Evolutionary conservation across 1,284 basidiomycete genomes (phyloP).

Genomic region (Mycena citricolor): DNA sequence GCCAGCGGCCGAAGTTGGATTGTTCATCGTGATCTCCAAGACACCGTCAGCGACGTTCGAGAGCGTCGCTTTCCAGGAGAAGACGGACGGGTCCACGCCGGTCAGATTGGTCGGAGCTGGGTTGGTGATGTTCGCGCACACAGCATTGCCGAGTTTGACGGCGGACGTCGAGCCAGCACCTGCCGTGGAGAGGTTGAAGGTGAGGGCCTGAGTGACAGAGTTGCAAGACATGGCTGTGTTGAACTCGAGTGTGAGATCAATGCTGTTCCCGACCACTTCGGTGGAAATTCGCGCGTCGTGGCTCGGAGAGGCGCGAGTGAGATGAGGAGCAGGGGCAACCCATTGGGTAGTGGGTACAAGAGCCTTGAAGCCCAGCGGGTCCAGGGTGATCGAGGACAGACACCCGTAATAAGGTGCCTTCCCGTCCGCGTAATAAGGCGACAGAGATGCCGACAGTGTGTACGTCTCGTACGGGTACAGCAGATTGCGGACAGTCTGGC

Average conservation of each 20-base stretch:
- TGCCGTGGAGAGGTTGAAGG: slow-evolving; percentile 69
- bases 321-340: slow-evolving; percentile 65
- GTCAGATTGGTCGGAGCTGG: slow-evolving; percentile 47
- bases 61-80: slow-evolving; percentile 74
- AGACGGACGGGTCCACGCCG: slow-evolving; percentile 59
- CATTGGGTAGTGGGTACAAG: slow-evolving; percentile 71
- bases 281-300: slow-evolving; percentile 76
- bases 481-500: slow-evolving; percentile 67
- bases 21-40: slow-evolving; percentile 67
- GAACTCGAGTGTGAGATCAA: slow-evolving; percentile 77
- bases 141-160: slow-evolving; percentile 47
- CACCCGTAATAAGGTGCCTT: slow-evolving; percentile 73
- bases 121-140: slow-evolving; percentile 48
- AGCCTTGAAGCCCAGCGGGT: slow-evolving; percentile 78
- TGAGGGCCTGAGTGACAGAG: slow-evolving; percentile 59
- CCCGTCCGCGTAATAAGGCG: slow-evolving; percentile 57
- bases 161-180: slow-evolving; percentile 59
- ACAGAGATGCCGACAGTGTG: slow-evolving; percentile 60
- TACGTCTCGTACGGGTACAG: slow-evolving; percentile 83
- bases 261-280: slow-evolving; percentile 54
- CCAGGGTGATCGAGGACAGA: slow-evolving; percentile 61
- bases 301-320: slow-evolving; percentile 80
- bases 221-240: slow-evolving; percentile 74
- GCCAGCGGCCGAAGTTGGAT: slow-evolving; percentile 46
- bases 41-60: slow-evolving; percentile 78